Conservation (phyloP, 1,139 yeast species). For the Kodamaea sp. region DNA sequence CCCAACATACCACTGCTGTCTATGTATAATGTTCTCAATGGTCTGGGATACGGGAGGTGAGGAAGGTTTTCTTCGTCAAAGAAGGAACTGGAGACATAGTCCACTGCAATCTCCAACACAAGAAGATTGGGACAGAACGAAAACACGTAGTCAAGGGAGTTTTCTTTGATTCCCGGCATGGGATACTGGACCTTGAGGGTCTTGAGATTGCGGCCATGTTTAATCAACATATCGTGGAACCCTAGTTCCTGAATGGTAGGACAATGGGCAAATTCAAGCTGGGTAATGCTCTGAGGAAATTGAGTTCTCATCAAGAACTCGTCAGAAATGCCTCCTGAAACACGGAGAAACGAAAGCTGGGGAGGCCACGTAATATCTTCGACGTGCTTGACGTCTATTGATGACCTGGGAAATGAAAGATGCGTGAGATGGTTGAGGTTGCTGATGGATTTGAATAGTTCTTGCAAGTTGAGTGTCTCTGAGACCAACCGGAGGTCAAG, state of each 20-base stretch:
- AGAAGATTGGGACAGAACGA: conserved; percentile 71
- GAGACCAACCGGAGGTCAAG: conserved; percentile 87
- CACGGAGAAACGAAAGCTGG: conserved; percentile 63
- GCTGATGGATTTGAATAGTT: conserved; percentile 72
- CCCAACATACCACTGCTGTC: conserved; percentile 91
- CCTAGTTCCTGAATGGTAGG: conserved; percentile 69
- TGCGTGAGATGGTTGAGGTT: conserved; percentile 64
- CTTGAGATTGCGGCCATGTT: conserved; percentile 65
- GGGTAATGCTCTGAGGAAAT: conserved; percentile 71
- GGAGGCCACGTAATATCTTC: conserved; percentile 69
- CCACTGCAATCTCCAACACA: conserved; percentile 71
- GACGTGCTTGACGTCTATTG: conserved; percentile 70
- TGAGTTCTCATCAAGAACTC: conserved; percentile 65
- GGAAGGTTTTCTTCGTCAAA: conserved; percentile 62
- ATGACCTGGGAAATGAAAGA: conserved; percentile 85
- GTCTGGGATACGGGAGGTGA: conserved; percentile 43
- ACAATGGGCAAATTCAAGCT: conserved; percentile 83
- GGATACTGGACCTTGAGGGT: conserved; percentile 77
- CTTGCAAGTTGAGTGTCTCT: conserved; percentile 82
- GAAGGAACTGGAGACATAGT: conserved; percentile 69
- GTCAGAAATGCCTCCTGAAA: conserved; percentile 89
- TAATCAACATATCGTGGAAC: conserved; percentile 57
- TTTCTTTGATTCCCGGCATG: conserved; percentile 74
- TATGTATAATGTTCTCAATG: conserved; percentile 64
- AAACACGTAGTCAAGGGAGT: conserved; percentile 73